A percentile compares a stretch with the other conserved stretches of the same genome.
Evolutionary conservation across 208 protist genomes (phyloP).

Genomic region (Trypanosoma caninum): DNA sequence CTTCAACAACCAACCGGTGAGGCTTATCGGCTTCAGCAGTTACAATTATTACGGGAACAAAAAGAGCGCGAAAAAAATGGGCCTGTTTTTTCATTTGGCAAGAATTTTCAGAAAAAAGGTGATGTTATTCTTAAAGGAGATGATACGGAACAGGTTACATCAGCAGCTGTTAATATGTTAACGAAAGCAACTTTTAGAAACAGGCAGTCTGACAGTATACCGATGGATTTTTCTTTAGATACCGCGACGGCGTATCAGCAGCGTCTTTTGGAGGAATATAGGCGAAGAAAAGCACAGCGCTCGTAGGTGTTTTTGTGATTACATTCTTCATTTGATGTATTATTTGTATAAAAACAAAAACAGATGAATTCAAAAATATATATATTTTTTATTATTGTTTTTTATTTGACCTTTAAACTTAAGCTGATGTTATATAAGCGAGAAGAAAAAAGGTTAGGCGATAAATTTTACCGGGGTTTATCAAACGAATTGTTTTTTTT

Average conservation of each 20-base stretch:
- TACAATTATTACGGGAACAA: constrained; percentile 55
- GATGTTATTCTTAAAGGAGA: neutral
- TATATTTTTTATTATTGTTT: neutral
- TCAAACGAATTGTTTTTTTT: neutral
- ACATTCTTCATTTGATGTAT: constrained; percentile 12
- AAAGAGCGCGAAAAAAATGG: constrained; percentile 26
- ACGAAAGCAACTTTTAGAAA: constrained; percentile 2
- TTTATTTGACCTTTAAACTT: neutral
- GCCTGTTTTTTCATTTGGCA: neutral
- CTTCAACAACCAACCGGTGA: constrained; percentile 58
- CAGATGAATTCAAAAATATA: neutral
- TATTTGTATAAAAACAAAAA: neutral
- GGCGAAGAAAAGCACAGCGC: constrained; percentile 27
- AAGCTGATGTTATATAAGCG: neutral
- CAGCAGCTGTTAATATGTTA: neutral
- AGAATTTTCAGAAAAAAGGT: constrained; percentile 4
- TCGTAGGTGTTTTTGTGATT: constrained; percentile 3
- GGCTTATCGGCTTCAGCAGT: constrained; percentile 66
- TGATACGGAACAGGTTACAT: neutral
- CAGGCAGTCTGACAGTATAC: constrained; percentile 22
- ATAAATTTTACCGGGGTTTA: too few species aligned
- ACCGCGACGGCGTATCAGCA: constrained; percentile 83
- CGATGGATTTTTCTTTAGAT: constrained; percentile 64
- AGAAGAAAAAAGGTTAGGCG: too few species aligned
- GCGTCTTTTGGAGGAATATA: constrained; percentile 72